Base-by-base conservation (phyloP, 2,329 filamentous ascomycete genomes). In the Fusarium incarnatum region DNA sequence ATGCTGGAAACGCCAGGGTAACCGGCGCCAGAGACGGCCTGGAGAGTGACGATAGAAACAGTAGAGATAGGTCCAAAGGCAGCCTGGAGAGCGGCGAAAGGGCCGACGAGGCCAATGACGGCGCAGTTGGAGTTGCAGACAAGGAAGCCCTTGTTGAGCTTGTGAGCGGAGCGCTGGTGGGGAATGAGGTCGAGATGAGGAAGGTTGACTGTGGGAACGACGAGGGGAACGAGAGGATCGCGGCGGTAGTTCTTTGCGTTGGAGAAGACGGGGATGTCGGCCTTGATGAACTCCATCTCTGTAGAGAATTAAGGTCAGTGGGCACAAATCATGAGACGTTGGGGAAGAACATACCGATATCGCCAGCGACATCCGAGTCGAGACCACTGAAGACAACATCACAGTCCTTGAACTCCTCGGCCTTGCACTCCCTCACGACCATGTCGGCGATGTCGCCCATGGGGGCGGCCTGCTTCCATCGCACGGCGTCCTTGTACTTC, bases 71-170 rank as follows among this genome's bases (percentile, higher is more conserved):
- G 90, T 46, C 95, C 96, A 76, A 98, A 97, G 75, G 88, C 90
- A 55, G 91, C 88, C 80, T 97, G 92, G 37, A 98, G 88, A 18
- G 95, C 95, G 13, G 94, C 94, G 77, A 98, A 95, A 25, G 96
- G 96, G 69, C 97, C 97, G 66, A 98, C 95, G 62, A 98, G 89
- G 49, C 95, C 95, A 76, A 98, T 97, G 77, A 98, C 95, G 60
- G 95, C 95, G 83, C 96, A 99, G 84, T 98, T 98, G 71, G 94
- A 97, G 85, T 98, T 98, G 87, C 95, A 98, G 65, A 98, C 94
- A 40, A 98, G 84, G 84, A 98, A 97, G 25, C 96, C 96, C 82
- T 92, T 94, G 68, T 91, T 84, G 46, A 97, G 85, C 28, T 84
- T 84, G 79, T 92, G 88, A 45, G 92, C 86, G 77, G 89, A 86